phyloP scores from a whole-genome alignment of 192 early-diverging fungal species.

The Coemansia sp. region DNA sequence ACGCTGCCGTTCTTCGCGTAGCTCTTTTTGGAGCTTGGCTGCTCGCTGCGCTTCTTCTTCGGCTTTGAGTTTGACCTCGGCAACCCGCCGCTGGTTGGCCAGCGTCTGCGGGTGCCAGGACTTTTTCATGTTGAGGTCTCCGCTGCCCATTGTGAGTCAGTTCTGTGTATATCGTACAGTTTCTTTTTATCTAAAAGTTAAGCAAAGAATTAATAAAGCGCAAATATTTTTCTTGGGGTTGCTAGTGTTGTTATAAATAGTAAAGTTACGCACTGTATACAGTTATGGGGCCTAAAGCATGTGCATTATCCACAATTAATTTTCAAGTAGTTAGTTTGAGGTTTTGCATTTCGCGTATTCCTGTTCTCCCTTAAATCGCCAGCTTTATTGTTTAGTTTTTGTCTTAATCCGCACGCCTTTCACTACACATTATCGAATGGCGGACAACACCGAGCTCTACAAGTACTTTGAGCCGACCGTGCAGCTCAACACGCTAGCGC shows the following conservation, averaged over 20 bases:
- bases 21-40: slow-evolving; percentile 87
- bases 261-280: not conserved
- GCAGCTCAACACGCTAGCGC: slow-evolving; percentile 46
- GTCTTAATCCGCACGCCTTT: not conserved
- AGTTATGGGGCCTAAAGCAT: not conserved
- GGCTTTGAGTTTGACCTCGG: slow-evolving; percentile 71
- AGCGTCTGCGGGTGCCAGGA: slow-evolving; percentile 95
- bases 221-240: too few relatives aligned
- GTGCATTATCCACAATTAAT: not conserved
- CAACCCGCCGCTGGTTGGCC: slow-evolving; percentile 70
- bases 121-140: slow-evolving; percentile 87
- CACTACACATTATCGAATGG: slow-evolving; percentile 12
- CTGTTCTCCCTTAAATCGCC: not conserved
- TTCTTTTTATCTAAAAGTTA: not conserved
- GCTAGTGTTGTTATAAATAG: not conserved
- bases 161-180: not conserved
- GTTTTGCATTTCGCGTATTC: not conserved
- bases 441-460: slow-evolving; percentile 41
- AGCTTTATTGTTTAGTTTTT: not conserved
- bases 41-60: slow-evolving; percentile 85
- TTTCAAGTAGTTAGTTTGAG: not conserved
- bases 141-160: slow-evolving; percentile 40
- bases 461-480: slow-evolving; percentile 57
- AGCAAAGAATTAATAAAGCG: not conserved
- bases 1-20: slow-evolving; percentile 84